Percentiles rank a stretch among this genome's conserved stretches.
Conservation (phyloP, 2,329 filamentous ascomycete genomes). For the Dactylellina parvicollis region DNA sequence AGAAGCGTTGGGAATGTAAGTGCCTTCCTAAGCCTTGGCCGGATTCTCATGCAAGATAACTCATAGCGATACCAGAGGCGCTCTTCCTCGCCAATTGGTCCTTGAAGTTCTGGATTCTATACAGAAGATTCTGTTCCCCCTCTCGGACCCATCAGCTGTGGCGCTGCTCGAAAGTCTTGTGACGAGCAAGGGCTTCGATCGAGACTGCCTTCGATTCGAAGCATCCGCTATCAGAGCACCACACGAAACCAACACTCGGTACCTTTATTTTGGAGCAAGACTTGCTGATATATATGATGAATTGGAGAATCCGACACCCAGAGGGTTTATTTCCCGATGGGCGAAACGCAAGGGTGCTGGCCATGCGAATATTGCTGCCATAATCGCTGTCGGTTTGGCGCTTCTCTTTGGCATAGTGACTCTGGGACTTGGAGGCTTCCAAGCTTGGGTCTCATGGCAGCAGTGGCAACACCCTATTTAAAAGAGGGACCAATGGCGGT, state of each 20-base stretch:
- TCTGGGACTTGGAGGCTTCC: slow-evolving; percentile 34
- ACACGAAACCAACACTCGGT: slow-evolving; percentile 38
- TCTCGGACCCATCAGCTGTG: slow-evolving; percentile 42
- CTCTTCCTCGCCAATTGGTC: slow-evolving; percentile 57
- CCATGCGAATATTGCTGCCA: slow-evolving; percentile 40
- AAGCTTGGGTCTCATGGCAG: slow-evolving; percentile 40
- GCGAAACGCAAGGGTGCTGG: slow-evolving; percentile 33
- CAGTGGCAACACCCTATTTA: slow-evolving; percentile 43
- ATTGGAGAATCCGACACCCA: slow-evolving; percentile 43
- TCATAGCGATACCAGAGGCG: slow-evolving; percentile 6
- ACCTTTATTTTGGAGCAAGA: slow-evolving; percentile 42
- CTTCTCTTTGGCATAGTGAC: slow-evolving; percentile 35
- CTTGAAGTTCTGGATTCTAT: slow-evolving; percentile 58
- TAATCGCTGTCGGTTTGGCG: slow-evolving; percentile 18
- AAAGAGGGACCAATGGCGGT: no score
- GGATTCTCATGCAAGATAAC: not conserved
- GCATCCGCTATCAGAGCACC: slow-evolving; percentile 27
- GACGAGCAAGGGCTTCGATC: slow-evolving; percentile 20
- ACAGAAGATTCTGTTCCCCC: slow-evolving; percentile 57
- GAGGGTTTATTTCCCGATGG: slow-evolving; percentile 47
- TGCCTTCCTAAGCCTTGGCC: not conserved
- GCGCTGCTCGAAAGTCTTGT: slow-evolving; percentile 28
- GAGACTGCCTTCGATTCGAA: slow-evolving; percentile 45
- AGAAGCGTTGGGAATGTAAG: slow-evolving; percentile 35
- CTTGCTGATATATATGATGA: slow-evolving; percentile 47